Conservation (phyloP, 768 basidiomycete species). For the Rhizopogon roseolus region DNA sequence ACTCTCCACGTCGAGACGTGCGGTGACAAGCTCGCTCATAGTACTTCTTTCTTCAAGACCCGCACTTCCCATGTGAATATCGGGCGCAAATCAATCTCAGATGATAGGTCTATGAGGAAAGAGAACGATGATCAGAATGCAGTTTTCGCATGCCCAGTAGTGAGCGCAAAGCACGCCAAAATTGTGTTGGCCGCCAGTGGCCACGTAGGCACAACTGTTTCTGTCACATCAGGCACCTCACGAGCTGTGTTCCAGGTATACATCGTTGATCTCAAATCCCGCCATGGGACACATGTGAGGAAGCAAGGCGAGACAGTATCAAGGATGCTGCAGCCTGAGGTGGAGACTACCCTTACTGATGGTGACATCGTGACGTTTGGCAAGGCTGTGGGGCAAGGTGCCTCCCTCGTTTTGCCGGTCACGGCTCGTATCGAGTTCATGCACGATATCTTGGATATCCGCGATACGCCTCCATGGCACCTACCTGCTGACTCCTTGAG, state of each 20-base stretch:
- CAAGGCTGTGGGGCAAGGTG: slow-evolving; percentile 63
- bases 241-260: slow-evolving; percentile 45
- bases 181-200: slow-evolving; percentile 69
- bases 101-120: slow-evolving; percentile 32
- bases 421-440: slow-evolving; percentile 57
- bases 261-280: slow-evolving; percentile 65
- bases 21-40: slow-evolving; percentile 38
- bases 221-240: slow-evolving; percentile 14
- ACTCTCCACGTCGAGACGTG: slow-evolving; percentile 53
- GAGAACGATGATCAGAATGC: slow-evolving; percentile 43
- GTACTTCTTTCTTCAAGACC: slow-evolving; percentile 48
- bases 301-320: slow-evolving; percentile 46
- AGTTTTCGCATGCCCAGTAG: slow-evolving; percentile 72
- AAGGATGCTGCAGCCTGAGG: slow-evolving; percentile 48
- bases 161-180: slow-evolving; percentile 76
- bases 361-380: slow-evolving; percentile 76
- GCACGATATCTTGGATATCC: slow-evolving; percentile 7
- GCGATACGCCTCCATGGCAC: slow-evolving; percentile 14
- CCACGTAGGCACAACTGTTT: slow-evolving; percentile 41
- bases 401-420: slow-evolving; percentile 58
- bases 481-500: slow-evolving; percentile 21
- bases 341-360: slow-evolving; percentile 52
- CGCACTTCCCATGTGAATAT: slow-evolving; percentile 51
- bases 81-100: slow-evolving; percentile 59
- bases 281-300: slow-evolving; percentile 71